phyloP scores from a whole-genome alignment of 1,139 yeast genomes.

The Groenewaldozyma auringiensis region DNA sequence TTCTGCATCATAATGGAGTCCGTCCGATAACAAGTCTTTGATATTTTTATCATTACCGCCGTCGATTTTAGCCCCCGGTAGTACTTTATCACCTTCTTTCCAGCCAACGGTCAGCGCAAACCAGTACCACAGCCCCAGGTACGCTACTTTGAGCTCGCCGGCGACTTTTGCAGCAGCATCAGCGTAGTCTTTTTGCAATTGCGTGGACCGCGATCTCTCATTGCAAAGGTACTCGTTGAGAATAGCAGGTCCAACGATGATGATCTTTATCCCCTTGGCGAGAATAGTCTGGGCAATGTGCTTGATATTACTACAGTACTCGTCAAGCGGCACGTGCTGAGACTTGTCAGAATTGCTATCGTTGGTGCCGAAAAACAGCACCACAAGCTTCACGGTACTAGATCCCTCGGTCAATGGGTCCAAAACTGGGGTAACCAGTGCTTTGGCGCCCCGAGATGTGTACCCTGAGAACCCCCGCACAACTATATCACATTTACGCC shows the following conservation, averaged over 20 bases:
- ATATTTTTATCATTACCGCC: slow-evolving; percentile 18
- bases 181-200: slow-evolving; percentile 37
- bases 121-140: slow-evolving; percentile 45
- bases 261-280: slow-evolving; percentile 9
- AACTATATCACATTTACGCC: slow-evolving; percentile 50
- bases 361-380: slow-evolving; percentile 18
- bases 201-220: slow-evolving; percentile 22
- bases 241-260: slow-evolving; percentile 43
- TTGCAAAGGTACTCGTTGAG: slow-evolving; percentile 11
- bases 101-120: slow-evolving; percentile 31
- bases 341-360: slow-evolving; percentile 10
- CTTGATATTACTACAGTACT: slow-evolving; percentile 40
- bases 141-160: slow-evolving; percentile 38
- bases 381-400: slow-evolving; percentile 13
- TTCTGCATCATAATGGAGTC: slow-evolving; percentile 58
- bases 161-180: slow-evolving; percentile 46
- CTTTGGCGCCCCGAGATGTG: slow-evolving; percentile 31
- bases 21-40: slow-evolving; percentile 41
- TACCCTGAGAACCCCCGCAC: slow-evolving; percentile 57
- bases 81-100: slow-evolving; percentile 16
- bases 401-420: slow-evolving; percentile 3
- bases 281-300: slow-evolving; percentile 30
- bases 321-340: slow-evolving; percentile 46
- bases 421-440: neutral
- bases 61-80: slow-evolving; percentile 15